These are phyloP conservation scores for Ogataea chonburiensis DNA, from an alignment of 805 yeast genomes.

Conservation along the genomic window DNA sequence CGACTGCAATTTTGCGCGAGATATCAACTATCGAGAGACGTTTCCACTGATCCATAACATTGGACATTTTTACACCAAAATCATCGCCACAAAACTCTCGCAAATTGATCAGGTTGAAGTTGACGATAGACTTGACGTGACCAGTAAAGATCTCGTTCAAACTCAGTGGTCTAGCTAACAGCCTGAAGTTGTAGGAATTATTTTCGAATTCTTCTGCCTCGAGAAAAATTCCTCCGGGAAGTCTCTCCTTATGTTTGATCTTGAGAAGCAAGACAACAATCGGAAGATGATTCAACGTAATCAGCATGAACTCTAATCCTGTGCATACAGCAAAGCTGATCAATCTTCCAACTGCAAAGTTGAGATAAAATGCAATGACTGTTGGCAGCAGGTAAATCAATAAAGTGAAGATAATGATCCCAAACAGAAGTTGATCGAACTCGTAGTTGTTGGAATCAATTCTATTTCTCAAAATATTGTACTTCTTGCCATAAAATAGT, in stretches of 20 bases:
- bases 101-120: conserved; percentile 30
- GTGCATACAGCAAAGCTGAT: conserved; percentile 48
- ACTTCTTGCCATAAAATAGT: conserved; percentile 85
- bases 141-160: conserved; percentile 28
- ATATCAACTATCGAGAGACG: conserved; percentile 23
- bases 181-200: conserved; percentile 17
- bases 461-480: conserved; percentile 78
- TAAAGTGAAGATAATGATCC: conserved; percentile 84
- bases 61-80: conserved; percentile 6
- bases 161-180: conserved; percentile 30
- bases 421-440: conserved; percentile 81
- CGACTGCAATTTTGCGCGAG: conserved; percentile 25
- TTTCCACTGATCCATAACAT: conserved; percentile 29
- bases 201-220: conserved; percentile 14
- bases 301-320: conserved; percentile 55
- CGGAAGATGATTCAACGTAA: conserved; percentile 80
- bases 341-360: conserved; percentile 64
- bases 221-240: conserved; percentile 53
- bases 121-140: conserved; percentile 31
- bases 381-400: conserved; percentile 82
- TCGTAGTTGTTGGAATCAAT: conserved; percentile 83
- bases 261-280: conserved; percentile 77
- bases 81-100: conserved; percentile 14
- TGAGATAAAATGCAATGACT: conserved; percentile 74
- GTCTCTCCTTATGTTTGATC: conserved; percentile 69